Evolutionary conservation across 257 asterid genomes (phyloP).

Genomic region (Echium plantagineum): DNA sequence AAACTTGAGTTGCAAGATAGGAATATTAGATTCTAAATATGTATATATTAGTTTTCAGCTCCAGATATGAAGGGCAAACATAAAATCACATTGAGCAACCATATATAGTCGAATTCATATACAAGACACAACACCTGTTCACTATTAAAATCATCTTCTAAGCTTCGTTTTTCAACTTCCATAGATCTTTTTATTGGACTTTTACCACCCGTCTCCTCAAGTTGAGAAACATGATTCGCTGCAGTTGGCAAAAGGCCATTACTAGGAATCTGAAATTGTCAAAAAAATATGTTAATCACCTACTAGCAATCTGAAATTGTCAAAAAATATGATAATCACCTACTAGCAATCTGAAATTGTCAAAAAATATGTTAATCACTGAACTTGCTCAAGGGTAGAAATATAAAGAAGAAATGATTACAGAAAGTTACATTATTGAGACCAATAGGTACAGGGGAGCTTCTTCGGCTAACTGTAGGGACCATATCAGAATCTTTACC

Average conservation of each 20-base stretch:
- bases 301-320: no score
- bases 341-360: slow-evolving; percentile 58
- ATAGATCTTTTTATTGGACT: slow-evolving; percentile 30
- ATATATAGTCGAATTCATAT: neutral
- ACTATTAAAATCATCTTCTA: slow-evolving; percentile 48
- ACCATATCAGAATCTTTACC: slow-evolving; percentile 34
- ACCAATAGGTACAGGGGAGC: slow-evolving; percentile 49
- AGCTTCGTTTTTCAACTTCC: slow-evolving; percentile 33
- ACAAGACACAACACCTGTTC: slow-evolving; percentile 40
- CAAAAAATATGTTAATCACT: slow-evolving; percentile 30
- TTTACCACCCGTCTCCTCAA: slow-evolving; percentile 27
- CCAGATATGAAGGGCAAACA: neutral
- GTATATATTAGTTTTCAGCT: neutral
- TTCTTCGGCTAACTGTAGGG: slow-evolving; percentile 24
- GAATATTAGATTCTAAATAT: neutral
- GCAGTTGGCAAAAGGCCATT: slow-evolving; percentile 55
- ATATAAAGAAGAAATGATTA: slow-evolving; percentile 24
- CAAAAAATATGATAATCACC: no score
- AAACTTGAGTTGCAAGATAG: neutral
- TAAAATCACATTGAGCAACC: neutral
- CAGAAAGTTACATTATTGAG: slow-evolving; percentile 97
- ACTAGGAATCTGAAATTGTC: no score
- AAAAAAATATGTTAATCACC: no score
- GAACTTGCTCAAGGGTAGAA: slow-evolving; percentile 25
- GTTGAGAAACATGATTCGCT: slow-evolving; percentile 30